These are phyloP conservation scores for Cenchrus purpureus DNA, from an alignment of 176 grass and related monocot species.

Conservation along the genomic window DNA sequence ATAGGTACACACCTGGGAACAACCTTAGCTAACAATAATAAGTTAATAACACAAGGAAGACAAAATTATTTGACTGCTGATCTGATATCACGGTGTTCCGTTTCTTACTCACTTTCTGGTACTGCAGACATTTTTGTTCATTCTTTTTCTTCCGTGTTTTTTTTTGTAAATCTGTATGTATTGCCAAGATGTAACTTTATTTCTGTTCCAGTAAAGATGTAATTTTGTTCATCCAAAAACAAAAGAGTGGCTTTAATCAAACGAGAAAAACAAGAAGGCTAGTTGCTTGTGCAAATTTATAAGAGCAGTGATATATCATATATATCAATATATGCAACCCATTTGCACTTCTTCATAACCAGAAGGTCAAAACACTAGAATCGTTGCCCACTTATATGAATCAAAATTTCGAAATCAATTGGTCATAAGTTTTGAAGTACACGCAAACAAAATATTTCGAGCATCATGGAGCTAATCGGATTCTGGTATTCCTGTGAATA, in stretches of 20 bases:
- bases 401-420: neutral
- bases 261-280: neutral
- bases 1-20: constrained; percentile 66
- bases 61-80: neutral
- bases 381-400: neutral
- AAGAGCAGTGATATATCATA: neutral
- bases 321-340: no score
- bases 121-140: constrained; percentile 6
- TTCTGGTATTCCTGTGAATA: no score
- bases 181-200: neutral
- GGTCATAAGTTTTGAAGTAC: neutral
- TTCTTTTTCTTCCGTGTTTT: neutral
- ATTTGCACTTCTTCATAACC: neutral
- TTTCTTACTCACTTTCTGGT: neutral
- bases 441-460: no score
- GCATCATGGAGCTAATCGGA: no score
- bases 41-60: neutral
- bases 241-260: neutral
- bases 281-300: neutral
- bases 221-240: neutral
- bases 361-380: neutral
- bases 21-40: constrained; percentile 38
- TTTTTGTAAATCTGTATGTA: neutral
- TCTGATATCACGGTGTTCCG: neutral
- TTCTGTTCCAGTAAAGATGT: neutral